Percentiles rank a stretch among this genome's conserved stretches.
These are phyloP conservation scores for Ustilago esculenta DNA, from an alignment of 1,284 basidiomycete genomes.

Conservation along the genomic window DNA sequence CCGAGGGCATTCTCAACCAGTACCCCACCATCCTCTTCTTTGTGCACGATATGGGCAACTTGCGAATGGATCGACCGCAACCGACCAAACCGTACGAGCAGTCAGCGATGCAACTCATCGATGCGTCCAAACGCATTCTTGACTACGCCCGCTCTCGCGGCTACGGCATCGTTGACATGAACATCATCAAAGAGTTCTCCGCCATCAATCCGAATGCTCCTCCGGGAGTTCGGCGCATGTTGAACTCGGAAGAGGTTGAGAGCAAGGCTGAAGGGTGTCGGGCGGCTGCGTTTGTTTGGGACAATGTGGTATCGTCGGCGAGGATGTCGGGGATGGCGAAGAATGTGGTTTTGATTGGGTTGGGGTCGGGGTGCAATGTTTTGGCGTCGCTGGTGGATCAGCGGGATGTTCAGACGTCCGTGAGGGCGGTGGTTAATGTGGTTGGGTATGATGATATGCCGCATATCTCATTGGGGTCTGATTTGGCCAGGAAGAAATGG, in stretches of 20 bases:
- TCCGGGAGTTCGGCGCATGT: neutral
- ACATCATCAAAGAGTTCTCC: slow-evolving; percentile 79
- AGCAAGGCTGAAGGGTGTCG: neutral
- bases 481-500: slow-evolving; percentile 32
- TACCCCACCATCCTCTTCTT: slow-evolving; percentile 52
- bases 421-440: slow-evolving; percentile 47
- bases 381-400: slow-evolving; percentile 78
- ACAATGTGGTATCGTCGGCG: slow-evolving; percentile 84
- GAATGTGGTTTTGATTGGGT: slow-evolving; percentile 83
- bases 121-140: slow-evolving; percentile 82
- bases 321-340: slow-evolving; percentile 68
- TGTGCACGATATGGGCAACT: slow-evolving; percentile 58
- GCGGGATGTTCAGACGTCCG: slow-evolving; percentile 55
- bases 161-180: slow-evolving; percentile 85
- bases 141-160: slow-evolving; percentile 76
- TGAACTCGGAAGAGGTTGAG: neutral
- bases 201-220: slow-evolving; percentile 1
- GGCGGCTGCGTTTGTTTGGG: slow-evolving; percentile 80
- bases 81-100: neutral
- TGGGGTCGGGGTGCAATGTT: slow-evolving; percentile 81
- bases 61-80: slow-evolving; percentile 26
- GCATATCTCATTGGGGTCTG: neutral
- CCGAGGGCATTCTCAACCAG: slow-evolving; percentile 71
- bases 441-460: slow-evolving; percentile 52
- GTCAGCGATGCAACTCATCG: slow-evolving; percentile 69